Percentiles rank a stretch among this genome's conserved stretches.
phyloP scores from a whole-genome alignment of 805 yeast genomes.

The Myxozyma nipponensis region DNA sequence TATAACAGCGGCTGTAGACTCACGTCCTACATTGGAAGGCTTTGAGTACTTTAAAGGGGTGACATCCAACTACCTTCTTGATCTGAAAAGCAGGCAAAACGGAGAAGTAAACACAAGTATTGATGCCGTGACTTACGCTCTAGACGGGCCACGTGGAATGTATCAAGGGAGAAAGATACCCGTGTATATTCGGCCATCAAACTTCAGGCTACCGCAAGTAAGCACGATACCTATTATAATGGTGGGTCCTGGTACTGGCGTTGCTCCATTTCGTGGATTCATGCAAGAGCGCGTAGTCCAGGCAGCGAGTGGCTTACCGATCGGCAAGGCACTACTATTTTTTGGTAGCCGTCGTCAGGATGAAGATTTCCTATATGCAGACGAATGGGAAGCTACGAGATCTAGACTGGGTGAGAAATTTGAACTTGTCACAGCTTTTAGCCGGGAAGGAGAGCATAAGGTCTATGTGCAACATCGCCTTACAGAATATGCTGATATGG shows the following conservation, averaged over 20 bases:
- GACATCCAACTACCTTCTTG: slow-evolving; percentile 77
- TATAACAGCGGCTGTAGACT: slow-evolving; percentile 87
- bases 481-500: slow-evolving; percentile 43
- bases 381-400: slow-evolving; percentile 66
- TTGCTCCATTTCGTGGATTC: slow-evolving; percentile 95
- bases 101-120: slow-evolving; percentile 40
- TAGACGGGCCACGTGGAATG: slow-evolving; percentile 72
- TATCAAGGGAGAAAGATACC: slow-evolving; percentile 58
- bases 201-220: slow-evolving; percentile 84
- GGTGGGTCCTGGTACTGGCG: slow-evolving; percentile 98
- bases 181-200: slow-evolving; percentile 87
- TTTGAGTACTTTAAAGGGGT: slow-evolving; percentile 63
- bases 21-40: slow-evolving; percentile 33
- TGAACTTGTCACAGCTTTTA: slow-evolving; percentile 76
- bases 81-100: slow-evolving; percentile 59
- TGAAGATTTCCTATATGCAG: slow-evolving; percentile 74
- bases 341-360: slow-evolving; percentile 78
- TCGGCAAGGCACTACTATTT: slow-evolving; percentile 74
- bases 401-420: slow-evolving; percentile 54
- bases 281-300: slow-evolving; percentile 71
- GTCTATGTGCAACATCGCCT: slow-evolving; percentile 84
- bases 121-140: slow-evolving; percentile 54
- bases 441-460: slow-evolving; percentile 62
- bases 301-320: slow-evolving; percentile 46
- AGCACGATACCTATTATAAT: slow-evolving; percentile 80